A percentile compares a stretch with the other conserved stretches of the same genome.
Evolutionary conservation across 306 rosid genomes (phyloP).

Genomic region (Prosopis cineraria): DNA sequence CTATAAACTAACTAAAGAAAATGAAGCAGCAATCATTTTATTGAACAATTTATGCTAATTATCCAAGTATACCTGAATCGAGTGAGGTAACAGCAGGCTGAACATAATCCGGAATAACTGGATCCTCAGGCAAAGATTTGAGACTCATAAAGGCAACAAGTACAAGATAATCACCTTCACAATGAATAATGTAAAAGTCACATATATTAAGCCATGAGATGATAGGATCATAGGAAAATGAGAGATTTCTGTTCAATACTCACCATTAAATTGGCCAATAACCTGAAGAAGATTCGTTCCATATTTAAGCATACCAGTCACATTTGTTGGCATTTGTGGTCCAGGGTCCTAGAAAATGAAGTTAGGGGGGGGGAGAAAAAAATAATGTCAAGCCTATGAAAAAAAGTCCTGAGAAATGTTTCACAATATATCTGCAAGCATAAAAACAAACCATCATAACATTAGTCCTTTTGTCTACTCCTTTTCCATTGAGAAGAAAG

Average conservation of each 20-base stretch:
- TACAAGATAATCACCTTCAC: conserved; percentile 74
- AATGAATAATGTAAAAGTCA: conserved; percentile 36
- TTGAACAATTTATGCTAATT: conserved; percentile 4
- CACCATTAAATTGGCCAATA: conserved; percentile 86
- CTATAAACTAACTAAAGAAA: conserved; percentile 7
- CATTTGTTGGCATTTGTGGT: conserved; percentile 84
- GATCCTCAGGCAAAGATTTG: conserved; percentile 46
- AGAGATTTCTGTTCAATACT: conserved; percentile 35
- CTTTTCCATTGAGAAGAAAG: conserved; percentile 90
- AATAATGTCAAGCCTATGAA: conserved; percentile 30
- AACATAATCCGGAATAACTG: conserved; percentile 62
- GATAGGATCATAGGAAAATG: conserved; percentile 14
- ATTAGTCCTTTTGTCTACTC: conserved; percentile 59
- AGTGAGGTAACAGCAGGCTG: conserved; percentile 54
- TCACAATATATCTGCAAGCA: conserved; percentile 21
- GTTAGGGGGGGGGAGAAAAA: conserved; percentile 16
- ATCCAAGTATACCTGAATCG: conserved; percentile 61
- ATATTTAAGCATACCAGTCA: conserved; percentile 65
- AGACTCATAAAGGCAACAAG: conserved; percentile 71
- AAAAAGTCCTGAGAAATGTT: conserved; percentile 15
- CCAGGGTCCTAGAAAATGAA: conserved; percentile 68
- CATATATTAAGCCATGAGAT: conserved; percentile 34
- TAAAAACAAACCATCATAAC: conserved; percentile 58
- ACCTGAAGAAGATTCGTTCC: conserved; percentile 94
- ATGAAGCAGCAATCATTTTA: neutral